Conservation (phyloP, 805 yeast genomes). For the Saccharomyces kudriavzevii region DNA sequence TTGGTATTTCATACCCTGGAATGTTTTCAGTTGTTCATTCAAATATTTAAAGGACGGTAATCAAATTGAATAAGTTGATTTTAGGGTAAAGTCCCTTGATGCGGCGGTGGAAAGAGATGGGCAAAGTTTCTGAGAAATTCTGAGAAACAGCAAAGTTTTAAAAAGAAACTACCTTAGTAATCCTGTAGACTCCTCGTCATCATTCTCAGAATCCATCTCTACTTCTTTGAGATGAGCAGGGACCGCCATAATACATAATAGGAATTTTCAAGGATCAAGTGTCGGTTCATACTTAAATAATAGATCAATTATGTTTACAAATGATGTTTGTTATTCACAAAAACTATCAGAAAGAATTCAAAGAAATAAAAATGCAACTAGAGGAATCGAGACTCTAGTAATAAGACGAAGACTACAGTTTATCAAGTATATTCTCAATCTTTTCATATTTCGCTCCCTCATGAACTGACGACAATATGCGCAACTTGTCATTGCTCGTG, state of each 20-base stretch:
- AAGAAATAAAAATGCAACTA: too few species aligned
- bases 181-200: background rate
- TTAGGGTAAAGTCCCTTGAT: slow-evolving; percentile 74
- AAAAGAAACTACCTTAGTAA: background rate
- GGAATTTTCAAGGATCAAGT: too few species aligned
- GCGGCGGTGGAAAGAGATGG: slow-evolving; percentile 79
- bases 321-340: too few species aligned
- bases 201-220: background rate
- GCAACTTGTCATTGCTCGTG: background rate
- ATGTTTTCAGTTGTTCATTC: slow-evolving; percentile 56
- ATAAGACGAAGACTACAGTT: too few species aligned
- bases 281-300: too few species aligned
- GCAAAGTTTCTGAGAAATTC: slow-evolving; percentile 70
- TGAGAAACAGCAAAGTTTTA: slow-evolving; percentile 87
- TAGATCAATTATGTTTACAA: too few species aligned
- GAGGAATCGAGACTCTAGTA: too few species aligned
- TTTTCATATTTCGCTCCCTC: too few species aligned
- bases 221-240: too few species aligned
- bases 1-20: slow-evolving; percentile 81
- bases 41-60: slow-evolving; percentile 66
- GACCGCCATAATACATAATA: too few species aligned
- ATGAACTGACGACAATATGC: background rate
- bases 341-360: too few species aligned
- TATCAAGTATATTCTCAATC: too few species aligned
- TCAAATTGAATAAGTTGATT: slow-evolving; percentile 89